Conservation (phyloP, 2,329 filamentous ascomycete species). For the Dactylella cylindrospora region DNA sequence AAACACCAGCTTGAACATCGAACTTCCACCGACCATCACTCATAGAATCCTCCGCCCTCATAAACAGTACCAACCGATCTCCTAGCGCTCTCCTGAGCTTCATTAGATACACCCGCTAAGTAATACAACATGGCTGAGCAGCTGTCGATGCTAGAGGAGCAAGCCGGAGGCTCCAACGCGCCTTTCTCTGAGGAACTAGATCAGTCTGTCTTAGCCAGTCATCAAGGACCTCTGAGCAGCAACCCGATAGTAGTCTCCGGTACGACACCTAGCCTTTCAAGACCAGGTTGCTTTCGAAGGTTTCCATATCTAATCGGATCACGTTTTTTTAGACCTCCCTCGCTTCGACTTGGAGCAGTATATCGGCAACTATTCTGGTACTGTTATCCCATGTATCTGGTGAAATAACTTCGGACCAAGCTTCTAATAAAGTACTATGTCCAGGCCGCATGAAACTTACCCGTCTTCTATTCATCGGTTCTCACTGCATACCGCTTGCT, state of each 20-base stretch:
- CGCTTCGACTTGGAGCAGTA: constrained; percentile 92
- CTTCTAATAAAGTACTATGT: not conserved
- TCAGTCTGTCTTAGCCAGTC: not conserved
- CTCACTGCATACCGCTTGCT: constrained; percentile 71
- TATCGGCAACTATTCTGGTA: constrained; percentile 84
- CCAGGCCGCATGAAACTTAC: constrained; percentile 37
- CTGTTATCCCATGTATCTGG: not conserved
- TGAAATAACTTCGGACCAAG: not conserved
- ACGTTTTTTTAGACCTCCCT: constrained; percentile 69
- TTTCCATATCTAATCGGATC: constrained; percentile 57
- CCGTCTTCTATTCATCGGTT: constrained; percentile 78
- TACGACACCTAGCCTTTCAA: too few relatives aligned
- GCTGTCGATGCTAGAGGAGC: constrained; percentile 25
- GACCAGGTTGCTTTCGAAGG: too few relatives aligned
- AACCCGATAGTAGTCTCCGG: constrained; percentile 19
- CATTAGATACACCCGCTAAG: not conserved
- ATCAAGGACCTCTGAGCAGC: constrained; percentile 1
- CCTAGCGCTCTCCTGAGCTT: not conserved
- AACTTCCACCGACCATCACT: too few relatives aligned
- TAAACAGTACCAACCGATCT: constrained; percentile 1
- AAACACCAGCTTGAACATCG: not conserved
- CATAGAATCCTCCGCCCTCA: constrained; percentile 9
- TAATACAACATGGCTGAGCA: constrained; percentile 23
- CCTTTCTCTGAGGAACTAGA: constrained; percentile 33
- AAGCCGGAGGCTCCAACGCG: constrained; percentile 35